Evolutionary conservation across 371 early-diverging fungal species (phyloP).

Genomic region (Entomophthora muscae): DNA sequence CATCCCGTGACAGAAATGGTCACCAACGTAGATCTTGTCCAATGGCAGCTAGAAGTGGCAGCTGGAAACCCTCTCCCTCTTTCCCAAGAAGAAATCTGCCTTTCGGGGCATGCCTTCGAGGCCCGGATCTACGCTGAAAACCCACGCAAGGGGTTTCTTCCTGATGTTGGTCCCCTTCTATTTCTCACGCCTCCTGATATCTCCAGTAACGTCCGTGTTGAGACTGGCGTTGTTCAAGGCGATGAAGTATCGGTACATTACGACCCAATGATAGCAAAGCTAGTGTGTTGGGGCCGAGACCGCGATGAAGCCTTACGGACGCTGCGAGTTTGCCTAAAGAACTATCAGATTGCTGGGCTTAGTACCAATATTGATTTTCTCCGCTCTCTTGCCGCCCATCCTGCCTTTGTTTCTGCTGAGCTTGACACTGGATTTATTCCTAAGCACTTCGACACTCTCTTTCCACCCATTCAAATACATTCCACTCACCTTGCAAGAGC

Average conservation of each 20-base stretch:
- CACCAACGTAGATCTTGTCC: conserved; percentile 82
- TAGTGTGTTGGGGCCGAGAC: conserved; percentile 73
- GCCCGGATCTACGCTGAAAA: conserved; percentile 97
- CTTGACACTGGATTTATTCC: conserved; percentile 89
- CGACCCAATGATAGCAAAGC: conserved; percentile 95
- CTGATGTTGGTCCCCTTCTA: conserved; percentile 79
- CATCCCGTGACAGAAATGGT: conserved; percentile 97
- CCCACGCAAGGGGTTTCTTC: conserved; percentile 75
- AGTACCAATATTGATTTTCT: conserved; percentile 88
- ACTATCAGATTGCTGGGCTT: conserved; percentile 69
- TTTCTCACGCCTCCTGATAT: conserved; percentile 48
- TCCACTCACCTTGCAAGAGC: background rate
- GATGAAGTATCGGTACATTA: conserved; percentile 85
- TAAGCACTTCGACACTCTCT: conserved; percentile 13
- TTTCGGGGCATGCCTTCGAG: conserved; percentile 87
- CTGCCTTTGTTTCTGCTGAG: conserved; percentile 68
- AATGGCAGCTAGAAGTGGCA: conserved; percentile 79
- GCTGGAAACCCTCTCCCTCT: conserved; percentile 62
- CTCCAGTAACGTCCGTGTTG: conserved; percentile 51
- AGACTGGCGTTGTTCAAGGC: conserved; percentile 85
- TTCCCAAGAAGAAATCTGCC: conserved; percentile 45
- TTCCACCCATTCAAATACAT: background rate
- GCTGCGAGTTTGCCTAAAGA: conserved; percentile 57
- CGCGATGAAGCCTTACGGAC: conserved; percentile 69
- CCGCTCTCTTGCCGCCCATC: conserved; percentile 53